phyloP scores from a whole-genome alignment of 2,329 filamentous ascomycete genomes.

The Aspergillus udagawae region DNA sequence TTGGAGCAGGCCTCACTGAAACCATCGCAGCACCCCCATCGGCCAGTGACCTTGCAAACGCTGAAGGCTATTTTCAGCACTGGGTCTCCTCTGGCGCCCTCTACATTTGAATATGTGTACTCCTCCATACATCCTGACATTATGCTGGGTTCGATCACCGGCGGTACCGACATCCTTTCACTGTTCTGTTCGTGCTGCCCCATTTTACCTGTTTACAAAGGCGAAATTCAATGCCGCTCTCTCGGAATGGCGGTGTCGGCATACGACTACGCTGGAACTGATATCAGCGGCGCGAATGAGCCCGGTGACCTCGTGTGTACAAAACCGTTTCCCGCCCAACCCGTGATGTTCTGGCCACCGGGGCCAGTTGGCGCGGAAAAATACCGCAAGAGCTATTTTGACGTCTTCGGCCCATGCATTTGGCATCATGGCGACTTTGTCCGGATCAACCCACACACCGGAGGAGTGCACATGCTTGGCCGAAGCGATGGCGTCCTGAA shows the following conservation, averaged over 20 bases:
- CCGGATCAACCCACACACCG: conserved; percentile 63
- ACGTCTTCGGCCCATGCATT: conserved; percentile 62
- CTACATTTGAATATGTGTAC: conserved; percentile 89
- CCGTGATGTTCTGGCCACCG: conserved; percentile 74
- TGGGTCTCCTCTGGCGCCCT: conserved; percentile 85
- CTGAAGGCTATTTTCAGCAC: conserved; percentile 90
- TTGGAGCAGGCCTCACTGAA: conserved; percentile 73
- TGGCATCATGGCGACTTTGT: conserved; percentile 98
- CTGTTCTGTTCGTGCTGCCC: conserved; percentile 85
- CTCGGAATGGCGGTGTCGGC: conserved; percentile 71
- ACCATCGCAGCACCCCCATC: conserved; percentile 51
- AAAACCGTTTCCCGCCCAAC: conserved; percentile 83
- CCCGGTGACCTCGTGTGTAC: conserved; percentile 87
- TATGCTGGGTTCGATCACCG: conserved; percentile 89
- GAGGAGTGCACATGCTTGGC: conserved; percentile 85
- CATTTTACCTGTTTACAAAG: conserved; percentile 65
- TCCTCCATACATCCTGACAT: conserved; percentile 72
- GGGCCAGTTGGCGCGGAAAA: conserved; percentile 67
- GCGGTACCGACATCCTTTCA: conserved; percentile 94
- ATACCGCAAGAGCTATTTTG: conserved; percentile 83
- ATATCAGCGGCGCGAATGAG: conserved; percentile 59
- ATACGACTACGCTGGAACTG: conserved; percentile 55
- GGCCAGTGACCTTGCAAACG: conserved; percentile 38
- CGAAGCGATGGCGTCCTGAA: conserved; percentile 91
- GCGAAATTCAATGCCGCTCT: conserved; percentile 73